Conservation (phyloP, 192 early-diverging fungal species). For the Coemansia sp. region DNA sequence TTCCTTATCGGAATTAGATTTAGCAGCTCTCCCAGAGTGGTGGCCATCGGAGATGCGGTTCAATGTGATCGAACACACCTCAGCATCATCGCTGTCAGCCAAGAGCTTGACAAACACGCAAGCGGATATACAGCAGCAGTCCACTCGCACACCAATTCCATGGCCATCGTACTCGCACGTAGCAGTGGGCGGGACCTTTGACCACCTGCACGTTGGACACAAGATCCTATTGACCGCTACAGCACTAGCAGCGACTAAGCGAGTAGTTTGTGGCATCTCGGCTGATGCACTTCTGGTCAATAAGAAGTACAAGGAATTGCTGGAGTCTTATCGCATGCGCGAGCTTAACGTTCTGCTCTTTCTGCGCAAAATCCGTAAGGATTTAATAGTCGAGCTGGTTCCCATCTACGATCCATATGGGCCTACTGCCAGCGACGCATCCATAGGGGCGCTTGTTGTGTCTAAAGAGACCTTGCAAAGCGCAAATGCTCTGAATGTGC, state of each 20-base stretch:
- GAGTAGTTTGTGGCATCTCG: constrained; percentile 71
- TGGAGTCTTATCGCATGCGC: constrained; percentile 67
- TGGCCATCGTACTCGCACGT: constrained; percentile 44
- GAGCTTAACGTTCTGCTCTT: constrained; percentile 62
- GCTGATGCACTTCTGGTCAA: constrained; percentile 64
- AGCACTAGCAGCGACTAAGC: constrained; percentile 64
- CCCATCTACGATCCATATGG: constrained; percentile 84
- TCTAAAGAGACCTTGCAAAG: constrained; percentile 78
- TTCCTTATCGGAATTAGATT: constrained; percentile 8
- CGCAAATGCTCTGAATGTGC: constrained; percentile 75
- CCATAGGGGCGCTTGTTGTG: constrained; percentile 78
- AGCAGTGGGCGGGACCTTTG: constrained; percentile 91
- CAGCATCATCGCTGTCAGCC: background rate
- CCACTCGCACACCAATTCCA: constrained; percentile 15
- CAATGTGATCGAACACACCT: background rate
- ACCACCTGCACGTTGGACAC: constrained; percentile 93
- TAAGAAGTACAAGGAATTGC: constrained; percentile 67
- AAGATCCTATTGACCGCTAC: constrained; percentile 88
- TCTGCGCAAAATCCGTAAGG: constrained; percentile 53
- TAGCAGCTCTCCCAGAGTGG: constrained; percentile 29
- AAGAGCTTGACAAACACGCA: background rate
- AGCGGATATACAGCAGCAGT: background rate
- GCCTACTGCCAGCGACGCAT: constrained; percentile 72
- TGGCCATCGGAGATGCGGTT: constrained; percentile 35
- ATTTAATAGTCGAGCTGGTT: constrained; percentile 55